Conservation (phyloP, 2,329 filamentous ascomycete genomes). For the Geosmithia putterillii region DNA sequence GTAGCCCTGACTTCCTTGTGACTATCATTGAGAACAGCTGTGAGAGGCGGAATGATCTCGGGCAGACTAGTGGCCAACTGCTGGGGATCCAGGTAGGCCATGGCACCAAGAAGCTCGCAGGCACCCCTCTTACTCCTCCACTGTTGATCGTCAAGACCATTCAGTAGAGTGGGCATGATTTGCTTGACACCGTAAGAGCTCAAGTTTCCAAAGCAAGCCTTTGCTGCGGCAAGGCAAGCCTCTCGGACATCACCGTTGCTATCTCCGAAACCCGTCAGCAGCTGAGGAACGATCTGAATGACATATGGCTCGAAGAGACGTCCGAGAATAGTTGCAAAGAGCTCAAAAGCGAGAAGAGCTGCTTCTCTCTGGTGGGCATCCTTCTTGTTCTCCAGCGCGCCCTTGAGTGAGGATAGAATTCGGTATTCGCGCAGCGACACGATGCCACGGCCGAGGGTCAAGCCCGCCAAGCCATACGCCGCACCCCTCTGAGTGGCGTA, state of each 20-base stretch:
- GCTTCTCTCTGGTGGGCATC: constrained; percentile 81
- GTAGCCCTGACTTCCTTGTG: constrained; percentile 92
- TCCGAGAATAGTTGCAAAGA: constrained; percentile 76
- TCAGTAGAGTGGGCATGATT: constrained; percentile 80
- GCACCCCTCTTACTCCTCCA: constrained; percentile 99
- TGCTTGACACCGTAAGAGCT: constrained; percentile 95
- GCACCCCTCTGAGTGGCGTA: constrained; percentile 90
- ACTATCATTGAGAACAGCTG: constrained; percentile 87
- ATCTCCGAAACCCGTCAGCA: constrained; percentile 84
- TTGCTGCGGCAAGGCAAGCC: constrained; percentile 83
- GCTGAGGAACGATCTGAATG: constrained; percentile 85
- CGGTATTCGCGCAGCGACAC: constrained; percentile 71
- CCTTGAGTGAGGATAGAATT: constrained; percentile 69
- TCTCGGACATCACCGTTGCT: constrained; percentile 80
- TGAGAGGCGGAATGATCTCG: constrained; percentile 92
- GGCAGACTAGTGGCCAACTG: constrained; percentile 86
- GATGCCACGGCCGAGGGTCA: constrained; percentile 81
- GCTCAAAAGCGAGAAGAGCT: constrained; percentile 78
- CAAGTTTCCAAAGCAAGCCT: constrained; percentile 83
- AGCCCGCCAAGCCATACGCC: constrained; percentile 85
- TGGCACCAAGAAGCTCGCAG: constrained; percentile 90
- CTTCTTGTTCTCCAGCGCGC: constrained; percentile 90
- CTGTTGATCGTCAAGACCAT: constrained; percentile 86
- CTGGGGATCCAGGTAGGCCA: constrained; percentile 96
- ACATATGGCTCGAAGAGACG: constrained; percentile 92